A percentile compares a stretch with the other conserved stretches of the same genome.
These are phyloP conservation scores for Claviceps purpurea DNA, from an alignment of 2,329 filamentous ascomycete species.

Conservation along the genomic window DNA sequence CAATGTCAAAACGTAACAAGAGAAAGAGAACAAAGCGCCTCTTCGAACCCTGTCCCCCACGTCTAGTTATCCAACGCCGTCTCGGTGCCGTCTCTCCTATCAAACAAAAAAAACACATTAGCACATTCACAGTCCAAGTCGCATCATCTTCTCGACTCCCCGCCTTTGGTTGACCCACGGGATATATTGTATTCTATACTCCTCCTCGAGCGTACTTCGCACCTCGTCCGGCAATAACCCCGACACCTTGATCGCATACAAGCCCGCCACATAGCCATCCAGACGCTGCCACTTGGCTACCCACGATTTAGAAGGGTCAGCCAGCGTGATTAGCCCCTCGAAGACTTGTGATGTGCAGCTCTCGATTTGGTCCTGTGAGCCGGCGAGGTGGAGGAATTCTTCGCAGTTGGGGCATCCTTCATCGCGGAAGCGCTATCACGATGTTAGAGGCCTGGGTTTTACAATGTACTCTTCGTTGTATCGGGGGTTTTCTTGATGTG, in stretches of 20 bases:
- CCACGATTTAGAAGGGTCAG: slow-evolving; percentile 77
- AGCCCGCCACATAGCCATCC: slow-evolving; percentile 73
- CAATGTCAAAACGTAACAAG: background rate
- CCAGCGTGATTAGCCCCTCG: slow-evolving; percentile 78
- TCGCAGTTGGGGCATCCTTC: slow-evolving; percentile 96
- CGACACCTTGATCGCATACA: slow-evolving; percentile 91
- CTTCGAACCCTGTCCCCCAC: background rate
- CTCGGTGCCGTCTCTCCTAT: slow-evolving; percentile 43
- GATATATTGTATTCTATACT: slow-evolving; percentile 51
- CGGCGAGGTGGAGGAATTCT: slow-evolving; percentile 70
- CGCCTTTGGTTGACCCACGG: slow-evolving; percentile 39
- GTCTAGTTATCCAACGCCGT: slow-evolving; percentile 31
- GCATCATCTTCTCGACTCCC: background rate
- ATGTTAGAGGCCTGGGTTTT: background rate
- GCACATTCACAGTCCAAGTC: background rate
- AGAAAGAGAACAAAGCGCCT: background rate
- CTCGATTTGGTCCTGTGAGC: slow-evolving; percentile 67
- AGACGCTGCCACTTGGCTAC: slow-evolving; percentile 93
- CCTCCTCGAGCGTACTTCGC: slow-evolving; percentile 45
- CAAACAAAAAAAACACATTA: background rate
- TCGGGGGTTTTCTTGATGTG: too few relatives aligned
- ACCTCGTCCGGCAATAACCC: slow-evolving; percentile 62
- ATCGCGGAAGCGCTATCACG: slow-evolving; percentile 60
- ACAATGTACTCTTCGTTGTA: background rate
- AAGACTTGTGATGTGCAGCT: slow-evolving; percentile 95